Percentiles rank a stretch among this genome's conserved stretches.
Evolutionary conservation across 2,329 filamentous ascomycete species (phyloP).

Genomic region (Xylariaceae sp.): DNA sequence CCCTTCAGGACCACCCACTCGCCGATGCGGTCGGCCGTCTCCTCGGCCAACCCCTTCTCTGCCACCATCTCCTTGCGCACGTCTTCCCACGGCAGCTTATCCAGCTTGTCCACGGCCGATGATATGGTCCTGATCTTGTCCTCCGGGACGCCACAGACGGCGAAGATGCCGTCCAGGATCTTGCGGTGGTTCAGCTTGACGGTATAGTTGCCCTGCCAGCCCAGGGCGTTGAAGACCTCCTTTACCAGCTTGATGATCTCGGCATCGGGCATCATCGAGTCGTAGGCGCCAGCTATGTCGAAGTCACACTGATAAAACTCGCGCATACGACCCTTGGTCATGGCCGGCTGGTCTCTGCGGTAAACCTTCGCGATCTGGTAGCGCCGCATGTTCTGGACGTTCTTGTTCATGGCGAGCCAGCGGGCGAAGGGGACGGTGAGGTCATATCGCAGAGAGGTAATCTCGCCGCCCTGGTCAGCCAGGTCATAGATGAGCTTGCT

Average conservation of each 20-base stretch:
- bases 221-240: conserved; percentile 65
- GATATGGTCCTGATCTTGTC: conserved; percentile 69
- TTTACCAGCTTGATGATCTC: conserved; percentile 64
- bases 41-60: conserved; percentile 61
- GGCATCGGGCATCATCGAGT: conserved; percentile 68
- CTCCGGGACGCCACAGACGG: conserved; percentile 67
- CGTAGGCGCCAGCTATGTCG: conserved; percentile 66
- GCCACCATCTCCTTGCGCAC: conserved; percentile 71
- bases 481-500: conserved; percentile 68
- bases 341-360: conserved; percentile 68
- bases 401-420: conserved; percentile 69
- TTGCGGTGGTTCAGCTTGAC: conserved; percentile 79
- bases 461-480: conserved; percentile 74
- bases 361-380: conserved; percentile 79
- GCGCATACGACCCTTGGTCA: conserved; percentile 69
- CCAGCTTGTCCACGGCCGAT: conserved; percentile 71
- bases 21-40: conserved; percentile 65
- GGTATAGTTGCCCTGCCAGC: conserved; percentile 60
- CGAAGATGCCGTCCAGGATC: conserved; percentile 70
- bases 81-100: conserved; percentile 68
- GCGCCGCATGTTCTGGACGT: conserved; percentile 62
- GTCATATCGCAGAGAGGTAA: conserved; percentile 75
- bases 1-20: conserved; percentile 64
- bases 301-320: conserved; percentile 80
- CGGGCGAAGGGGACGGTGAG: conserved; percentile 71